These are phyloP conservation scores for Pinus taeda DNA, from an alignment of 75 land plant genomes.

Conservation along the genomic window DNA sequence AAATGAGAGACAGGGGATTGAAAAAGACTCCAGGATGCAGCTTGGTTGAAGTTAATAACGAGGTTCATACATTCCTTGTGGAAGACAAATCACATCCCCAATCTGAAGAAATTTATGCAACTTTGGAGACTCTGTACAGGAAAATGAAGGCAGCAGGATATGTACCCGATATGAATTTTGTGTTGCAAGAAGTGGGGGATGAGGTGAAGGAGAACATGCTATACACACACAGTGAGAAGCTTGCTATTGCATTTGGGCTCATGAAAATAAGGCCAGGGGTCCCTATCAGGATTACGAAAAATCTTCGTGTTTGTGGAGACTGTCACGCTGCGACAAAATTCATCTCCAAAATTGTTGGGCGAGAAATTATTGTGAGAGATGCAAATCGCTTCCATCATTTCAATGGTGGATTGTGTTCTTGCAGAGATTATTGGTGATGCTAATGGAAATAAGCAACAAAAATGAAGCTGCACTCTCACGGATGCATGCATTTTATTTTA, in stretches of 20 bases:
- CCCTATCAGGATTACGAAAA: conserved; percentile 5
- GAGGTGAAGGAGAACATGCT: conserved; percentile 6
- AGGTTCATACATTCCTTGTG: neutral
- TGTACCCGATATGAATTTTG: neutral
- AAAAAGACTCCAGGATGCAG: conserved; percentile 2
- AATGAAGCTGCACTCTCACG: too few relatives aligned
- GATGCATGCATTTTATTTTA: too few relatives aligned
- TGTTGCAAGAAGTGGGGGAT: conserved; percentile 3
- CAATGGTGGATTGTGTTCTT: conserved; percentile 8
- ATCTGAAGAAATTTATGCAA: neutral
- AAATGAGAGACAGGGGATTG: neutral
- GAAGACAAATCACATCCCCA: neutral
- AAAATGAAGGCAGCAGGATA: conserved; percentile 5
- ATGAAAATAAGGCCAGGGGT: neutral
- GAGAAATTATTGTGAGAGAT: conserved; percentile 12
- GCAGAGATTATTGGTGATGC: conserved; percentile 10
- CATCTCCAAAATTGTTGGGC: conserved; percentile 7
- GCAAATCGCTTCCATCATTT: conserved; percentile 8
- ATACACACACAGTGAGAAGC: conserved; percentile 8
- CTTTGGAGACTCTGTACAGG: neutral
- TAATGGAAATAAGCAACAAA: too few relatives aligned
- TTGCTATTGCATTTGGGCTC: conserved; percentile 11
- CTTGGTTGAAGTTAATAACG: neutral
- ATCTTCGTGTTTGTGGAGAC: conserved; percentile 12
- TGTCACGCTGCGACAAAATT: conserved; percentile 8